Base-by-base conservation (phyloP, 495 filamentous ascomycete genomes). In the Parathielavia appendiculata region DNA sequence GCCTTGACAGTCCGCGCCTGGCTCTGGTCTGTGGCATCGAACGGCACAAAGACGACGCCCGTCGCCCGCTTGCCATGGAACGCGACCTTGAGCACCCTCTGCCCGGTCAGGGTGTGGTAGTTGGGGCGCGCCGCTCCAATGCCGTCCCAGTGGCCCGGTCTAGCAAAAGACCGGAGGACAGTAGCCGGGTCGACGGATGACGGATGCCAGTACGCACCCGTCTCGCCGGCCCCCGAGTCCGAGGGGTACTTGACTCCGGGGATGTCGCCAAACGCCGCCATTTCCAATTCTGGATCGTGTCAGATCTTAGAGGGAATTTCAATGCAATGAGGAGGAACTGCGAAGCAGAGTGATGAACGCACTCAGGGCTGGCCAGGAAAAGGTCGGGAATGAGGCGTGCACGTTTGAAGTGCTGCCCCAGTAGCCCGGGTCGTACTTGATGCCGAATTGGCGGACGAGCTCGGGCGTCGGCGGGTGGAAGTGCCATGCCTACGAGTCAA, bases 141-240 rank as follows among this genome's bases (percentile, higher is more conserved):
- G 32, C 66, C 62, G 30, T 68, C 66, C 66, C 69, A 77, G 57
- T 75, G 74, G 0, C 67, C 74, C 0, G 73, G 68, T 19, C 72
- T 64, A 1, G 74, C 63, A 48, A 72, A 77, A 1, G 73, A 75
- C 9, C 73, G 64, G 26, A 67, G 55, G 10, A 70, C 64, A 0
- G 51, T 60, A n/a, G 56, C 51, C 0, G 73, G 73, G 35, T 74
- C 69, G 61, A 68, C 69, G 41, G 73, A 75, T 4, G 69, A 62
- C n/a, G 72, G 71, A 19, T 71, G 71, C 67, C 68, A 75, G 47
- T 68, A 74, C 10, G 71, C 67, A 1, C 74, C 74, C 0, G 71
- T 63, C 14, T 62, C 60, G 1, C 73, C 74, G 16, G 69, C 60
- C 19, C 70, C 72, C 17, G 69, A 71, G 46, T 76, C 74, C 5